Evolutionary conservation across 768 basidiomycete genomes (phyloP).

Genomic region (Lentinula lateritia): DNA sequence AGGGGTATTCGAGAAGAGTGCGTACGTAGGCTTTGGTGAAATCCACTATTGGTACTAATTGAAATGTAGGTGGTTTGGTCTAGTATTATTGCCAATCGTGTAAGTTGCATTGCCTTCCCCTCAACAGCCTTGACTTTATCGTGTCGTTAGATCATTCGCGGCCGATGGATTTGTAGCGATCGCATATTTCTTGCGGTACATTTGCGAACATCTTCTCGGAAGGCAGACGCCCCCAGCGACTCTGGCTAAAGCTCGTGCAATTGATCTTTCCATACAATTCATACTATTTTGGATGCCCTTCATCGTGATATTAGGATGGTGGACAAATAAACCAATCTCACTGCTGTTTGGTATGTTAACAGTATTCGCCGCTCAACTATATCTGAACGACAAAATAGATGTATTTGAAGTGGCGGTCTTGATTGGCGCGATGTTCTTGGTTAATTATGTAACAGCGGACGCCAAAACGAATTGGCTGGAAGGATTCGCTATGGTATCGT

Average conservation of each 20-base stretch:
- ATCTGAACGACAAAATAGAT: constrained; percentile 33
- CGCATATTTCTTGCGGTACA: constrained; percentile 46
- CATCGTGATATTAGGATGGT: constrained; percentile 65
- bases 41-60: background rate
- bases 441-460: constrained; percentile 77
- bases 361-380: background rate
- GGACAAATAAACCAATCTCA: constrained; percentile 51
- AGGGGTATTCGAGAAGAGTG: constrained; percentile 49
- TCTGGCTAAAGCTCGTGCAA: constrained; percentile 64
- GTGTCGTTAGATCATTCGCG: constrained; percentile 43
- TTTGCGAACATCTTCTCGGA: constrained; percentile 33
- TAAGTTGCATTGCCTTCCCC: background rate
- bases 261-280: constrained; percentile 77
- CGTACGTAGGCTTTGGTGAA: constrained; percentile 8
- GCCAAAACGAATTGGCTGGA: constrained; percentile 79
- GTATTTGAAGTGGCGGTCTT: constrained; percentile 63
- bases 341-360: constrained; percentile 57
- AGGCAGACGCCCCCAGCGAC: constrained; percentile 40
- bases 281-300: constrained; percentile 78
- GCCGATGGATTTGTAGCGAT: constrained; percentile 63
- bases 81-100: constrained; percentile 65
- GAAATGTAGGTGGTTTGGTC: constrained; percentile 58
- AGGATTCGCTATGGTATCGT: constrained; percentile 59
- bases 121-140: background rate
- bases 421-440: constrained; percentile 65